Conservation (phyloP, 805 yeast species). For the Monosporozyma yasuniensis region DNA sequence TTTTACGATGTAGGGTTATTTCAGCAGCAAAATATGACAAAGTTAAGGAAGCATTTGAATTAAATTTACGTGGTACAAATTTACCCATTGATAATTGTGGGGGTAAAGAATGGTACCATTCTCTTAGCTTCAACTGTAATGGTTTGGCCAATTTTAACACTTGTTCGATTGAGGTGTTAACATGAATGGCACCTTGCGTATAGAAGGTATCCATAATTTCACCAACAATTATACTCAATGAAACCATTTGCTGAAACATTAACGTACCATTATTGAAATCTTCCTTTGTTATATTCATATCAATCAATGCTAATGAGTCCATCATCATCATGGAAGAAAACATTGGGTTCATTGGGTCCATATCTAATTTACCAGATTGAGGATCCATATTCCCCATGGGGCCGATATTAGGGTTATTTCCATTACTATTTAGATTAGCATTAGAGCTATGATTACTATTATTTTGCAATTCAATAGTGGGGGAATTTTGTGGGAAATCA, state of each 20-base stretch:
- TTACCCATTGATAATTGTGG: conserved; percentile 53
- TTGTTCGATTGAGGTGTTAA: conserved; percentile 50
- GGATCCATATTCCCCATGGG: not conserved
- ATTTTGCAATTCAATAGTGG: conserved; percentile 9
- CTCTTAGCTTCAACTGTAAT: conserved; percentile 56
- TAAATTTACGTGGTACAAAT: conserved; percentile 50
- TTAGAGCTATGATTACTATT: not conserved
- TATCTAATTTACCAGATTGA: not conserved
- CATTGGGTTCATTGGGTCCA: not conserved
- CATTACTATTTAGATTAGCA: not conserved
- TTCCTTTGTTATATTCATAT: conserved; percentile 30
- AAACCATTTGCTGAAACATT: conserved; percentile 58
- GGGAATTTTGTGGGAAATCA: conserved; percentile 69
- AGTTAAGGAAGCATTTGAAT: conserved; percentile 71
- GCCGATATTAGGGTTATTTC: not conserved
- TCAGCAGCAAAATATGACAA: conserved; percentile 86
- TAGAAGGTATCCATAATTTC: conserved; percentile 67
- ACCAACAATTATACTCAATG: conserved; percentile 56
- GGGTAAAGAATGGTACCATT: conserved; percentile 72
- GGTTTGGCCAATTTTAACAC: conserved; percentile 76
- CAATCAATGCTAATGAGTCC: conserved; percentile 18
- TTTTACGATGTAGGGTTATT: conserved; percentile 73
- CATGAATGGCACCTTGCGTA: conserved; percentile 55
- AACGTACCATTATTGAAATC: conserved; percentile 65
- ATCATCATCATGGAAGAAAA: conserved; percentile 3